Base-by-base conservation (phyloP, 768 basidiomycete species). In the Gloeopeniophorella convolvens region DNA sequence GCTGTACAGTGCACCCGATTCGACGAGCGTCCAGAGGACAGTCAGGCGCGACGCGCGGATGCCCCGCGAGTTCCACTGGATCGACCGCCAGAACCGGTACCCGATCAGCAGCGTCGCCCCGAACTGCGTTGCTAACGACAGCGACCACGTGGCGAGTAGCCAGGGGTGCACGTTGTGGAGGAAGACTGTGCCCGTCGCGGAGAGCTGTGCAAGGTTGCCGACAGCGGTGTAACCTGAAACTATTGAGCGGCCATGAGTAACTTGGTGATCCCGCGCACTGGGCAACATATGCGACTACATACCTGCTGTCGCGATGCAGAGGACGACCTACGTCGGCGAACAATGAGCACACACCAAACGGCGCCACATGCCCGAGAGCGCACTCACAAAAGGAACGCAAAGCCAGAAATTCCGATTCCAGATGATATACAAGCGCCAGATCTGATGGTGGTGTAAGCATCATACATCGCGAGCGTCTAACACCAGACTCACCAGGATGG, bases 361-460 rank as follows among this genome's bases (percentile, higher is more conserved):
- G n/a, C n/a, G n/a, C n/a, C n/a, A n/a, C n/a, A n/a, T n/a, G n/a
- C n/a, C n/a, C n/a, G n/a, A n/a, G 16, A 34, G 5, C 1, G 7
- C 2, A 54, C 53, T 7, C 32, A 54, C 53, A 24, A 54, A 54
- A 32, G 53, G 53, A 27, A 18, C 0, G 13, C 12, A 1, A 6
- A 51, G 42, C 35, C 31, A 51, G 4, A 40, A 13, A 16, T 50
- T 54, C 6, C 53, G 53, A 21, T 23, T 1, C 53, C 53, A 54
- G 11, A 54, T 39, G 36, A 54, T n/a, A 50, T 49, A 54, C 12
- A 54, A 21, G 30, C 53, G 53, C 53, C 53, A 54, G 11, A 54
- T 51, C 53, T 54, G 20, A 9, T 16, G 12, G 27, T 5, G 31
- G 10, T 7, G 10, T 21, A 32, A 45, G 23, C 27, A 18, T 15